Percentiles rank a stretch among this genome's conserved stretches.
phyloP scores from a whole-genome alignment of 2,329 filamentous ascomycete species.

The Epichloe gansuensis region DNA sequence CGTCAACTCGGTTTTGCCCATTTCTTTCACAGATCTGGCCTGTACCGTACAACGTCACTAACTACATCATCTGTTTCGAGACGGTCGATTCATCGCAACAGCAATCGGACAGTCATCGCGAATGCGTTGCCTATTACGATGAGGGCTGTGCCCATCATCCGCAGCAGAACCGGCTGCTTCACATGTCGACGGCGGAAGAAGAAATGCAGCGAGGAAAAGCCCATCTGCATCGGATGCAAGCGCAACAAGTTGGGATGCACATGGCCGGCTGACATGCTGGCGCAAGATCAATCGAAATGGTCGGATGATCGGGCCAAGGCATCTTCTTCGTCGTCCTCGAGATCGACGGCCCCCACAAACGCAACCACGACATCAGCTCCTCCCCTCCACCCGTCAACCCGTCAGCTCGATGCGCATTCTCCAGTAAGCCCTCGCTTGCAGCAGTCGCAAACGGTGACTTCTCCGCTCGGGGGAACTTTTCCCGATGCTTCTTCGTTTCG shows the following conservation, averaged over 20 bases:
- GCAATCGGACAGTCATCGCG: neutral
- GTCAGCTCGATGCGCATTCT: no score
- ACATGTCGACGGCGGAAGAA: slow-evolving; percentile 40
- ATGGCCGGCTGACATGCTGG: slow-evolving; percentile 24
- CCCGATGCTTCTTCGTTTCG: neutral
- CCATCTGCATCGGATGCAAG: slow-evolving; percentile 39
- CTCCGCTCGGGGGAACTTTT: neutral
- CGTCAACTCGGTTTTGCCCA: no score
- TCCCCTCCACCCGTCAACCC: neutral
- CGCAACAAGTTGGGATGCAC: slow-evolving; percentile 39
- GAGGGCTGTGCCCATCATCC: slow-evolving; percentile 22
- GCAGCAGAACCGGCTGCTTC: slow-evolving; percentile 30
- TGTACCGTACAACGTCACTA: no score
- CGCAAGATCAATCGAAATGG: neutral
- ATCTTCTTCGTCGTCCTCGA: neutral
- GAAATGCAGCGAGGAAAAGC: slow-evolving; percentile 40
- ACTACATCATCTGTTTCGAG: no score
- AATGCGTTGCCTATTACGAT: slow-evolving; percentile 8
- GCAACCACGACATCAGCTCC: neutral
- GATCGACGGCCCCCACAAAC: neutral
- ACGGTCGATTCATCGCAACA: no score
- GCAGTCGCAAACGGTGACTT: neutral
- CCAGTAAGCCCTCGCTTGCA: neutral
- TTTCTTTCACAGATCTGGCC: no score
- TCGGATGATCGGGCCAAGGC: neutral